phyloP scores from a whole-genome alignment of 306 rosid genomes.

The Gleditsia sinensis region DNA sequence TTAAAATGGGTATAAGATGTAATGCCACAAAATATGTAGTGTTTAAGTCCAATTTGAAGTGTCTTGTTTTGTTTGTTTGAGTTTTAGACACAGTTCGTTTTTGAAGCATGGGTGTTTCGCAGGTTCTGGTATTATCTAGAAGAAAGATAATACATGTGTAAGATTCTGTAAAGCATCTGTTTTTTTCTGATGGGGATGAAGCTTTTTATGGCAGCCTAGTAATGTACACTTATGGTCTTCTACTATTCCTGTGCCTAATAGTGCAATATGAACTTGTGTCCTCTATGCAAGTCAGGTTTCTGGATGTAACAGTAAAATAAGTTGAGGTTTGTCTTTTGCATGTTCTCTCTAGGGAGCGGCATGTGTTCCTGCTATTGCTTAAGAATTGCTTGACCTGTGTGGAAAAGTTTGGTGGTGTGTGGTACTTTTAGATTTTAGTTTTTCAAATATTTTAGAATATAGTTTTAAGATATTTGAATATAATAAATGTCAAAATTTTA shows the following conservation, averaged over 20 bases:
- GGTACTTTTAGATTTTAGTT: too few relatives aligned
- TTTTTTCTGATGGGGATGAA: conserved; percentile 18
- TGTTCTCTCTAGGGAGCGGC: neutral
- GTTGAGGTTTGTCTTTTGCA: too few relatives aligned
- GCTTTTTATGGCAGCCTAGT: conserved; percentile 12
- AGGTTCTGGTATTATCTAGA: conserved; percentile 28
- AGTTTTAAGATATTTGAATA: too few relatives aligned
- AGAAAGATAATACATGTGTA: conserved; percentile 28
- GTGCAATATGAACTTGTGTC: neutral
- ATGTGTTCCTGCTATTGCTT: neutral
- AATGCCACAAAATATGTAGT: too few relatives aligned
- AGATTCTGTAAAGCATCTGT: conserved; percentile 30
- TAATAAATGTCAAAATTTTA: too few relatives aligned
- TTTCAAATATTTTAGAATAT: too few relatives aligned
- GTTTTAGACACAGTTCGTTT: too few relatives aligned
- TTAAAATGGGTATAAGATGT: too few relatives aligned
- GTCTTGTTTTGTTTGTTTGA: too few relatives aligned
- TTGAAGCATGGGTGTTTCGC: too few relatives aligned
- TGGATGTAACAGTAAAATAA: neutral
- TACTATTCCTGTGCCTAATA: neutral
- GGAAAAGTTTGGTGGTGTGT: neutral
- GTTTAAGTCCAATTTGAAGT: too few relatives aligned
- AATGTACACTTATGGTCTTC: neutral
- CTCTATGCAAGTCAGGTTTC: neutral
- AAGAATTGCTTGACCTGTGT: neutral